These are phyloP conservation scores for Claviceps maximensis DNA, from an alignment of 2,329 filamentous ascomycete species.

Conservation along the genomic window DNA sequence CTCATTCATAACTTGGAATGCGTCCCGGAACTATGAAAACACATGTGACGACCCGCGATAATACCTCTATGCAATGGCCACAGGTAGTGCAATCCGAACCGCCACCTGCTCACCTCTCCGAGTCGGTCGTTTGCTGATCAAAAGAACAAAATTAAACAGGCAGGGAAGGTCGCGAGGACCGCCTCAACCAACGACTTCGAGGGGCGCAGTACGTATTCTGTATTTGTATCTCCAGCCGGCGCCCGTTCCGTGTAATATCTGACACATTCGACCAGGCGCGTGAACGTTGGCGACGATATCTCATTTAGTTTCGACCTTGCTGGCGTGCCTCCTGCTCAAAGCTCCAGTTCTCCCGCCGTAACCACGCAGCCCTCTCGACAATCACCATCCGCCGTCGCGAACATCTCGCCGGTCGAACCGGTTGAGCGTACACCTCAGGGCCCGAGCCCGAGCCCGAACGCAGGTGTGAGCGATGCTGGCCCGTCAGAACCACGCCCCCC, in stretches of 20 bases:
- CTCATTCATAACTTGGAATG: neutral
- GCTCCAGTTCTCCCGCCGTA: conserved; percentile 6
- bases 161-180: conserved; percentile 42
- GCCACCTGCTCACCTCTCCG: neutral
- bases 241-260: neutral
- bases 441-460: neutral
- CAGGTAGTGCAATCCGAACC: neutral
- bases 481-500: neutral
- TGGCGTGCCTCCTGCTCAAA: conserved; percentile 21
- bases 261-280: conserved; percentile 25
- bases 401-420: neutral
- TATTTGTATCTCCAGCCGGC: neutral
- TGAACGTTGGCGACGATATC: conserved; percentile 46
- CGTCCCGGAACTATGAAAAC: neutral
- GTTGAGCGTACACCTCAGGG: neutral
- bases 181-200: conserved; percentile 51
- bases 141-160: conserved; percentile 9
- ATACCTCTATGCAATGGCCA: neutral
- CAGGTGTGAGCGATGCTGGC: neutral
- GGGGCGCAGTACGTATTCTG: conserved; percentile 41
- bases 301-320: conserved; percentile 43
- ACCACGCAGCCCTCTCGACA: neutral
- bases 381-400: neutral
- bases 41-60: neutral
- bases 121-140: neutral